These are phyloP conservation scores for Mycena filopes DNA, from an alignment of 768 basidiomycete genomes.

Conservation along the genomic window DNA sequence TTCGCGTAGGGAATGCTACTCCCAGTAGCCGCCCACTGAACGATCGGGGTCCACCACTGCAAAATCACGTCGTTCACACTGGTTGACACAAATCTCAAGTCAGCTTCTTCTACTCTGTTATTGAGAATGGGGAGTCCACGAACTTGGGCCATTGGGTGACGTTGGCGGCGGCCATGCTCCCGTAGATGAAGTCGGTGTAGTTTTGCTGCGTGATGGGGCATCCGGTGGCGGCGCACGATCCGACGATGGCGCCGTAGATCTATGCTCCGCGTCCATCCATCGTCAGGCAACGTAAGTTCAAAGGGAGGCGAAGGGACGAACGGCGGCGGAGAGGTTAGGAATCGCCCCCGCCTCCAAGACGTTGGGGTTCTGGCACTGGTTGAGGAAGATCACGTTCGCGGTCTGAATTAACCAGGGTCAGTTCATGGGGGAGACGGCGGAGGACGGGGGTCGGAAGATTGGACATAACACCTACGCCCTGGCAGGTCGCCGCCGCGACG, in stretches of 20 bases:
- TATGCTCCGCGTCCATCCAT: too few relatives aligned
- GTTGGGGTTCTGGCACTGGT: slow-evolving; percentile 28
- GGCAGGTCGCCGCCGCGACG: slow-evolving; percentile 22
- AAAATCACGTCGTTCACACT: slow-evolving; percentile 11
- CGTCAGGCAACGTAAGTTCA: neutral
- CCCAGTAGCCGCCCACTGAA: slow-evolving; percentile 27
- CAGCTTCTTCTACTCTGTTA: too few relatives aligned
- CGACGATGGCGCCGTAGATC: slow-evolving; percentile 33
- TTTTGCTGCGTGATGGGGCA: slow-evolving; percentile 38
- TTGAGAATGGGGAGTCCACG: neutral
- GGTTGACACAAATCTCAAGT: neutral
- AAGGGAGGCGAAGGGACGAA: neutral
- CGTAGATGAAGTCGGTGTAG: slow-evolving; percentile 37
- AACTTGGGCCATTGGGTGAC: slow-evolving; percentile 26
- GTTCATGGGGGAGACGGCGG: too few relatives aligned
- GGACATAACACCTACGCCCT: slow-evolving; percentile 7
- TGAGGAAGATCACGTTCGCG: slow-evolving; percentile 9
- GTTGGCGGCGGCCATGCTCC: slow-evolving; percentile 21
- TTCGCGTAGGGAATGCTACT: slow-evolving; percentile 30
- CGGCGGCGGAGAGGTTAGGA: slow-evolving; percentile 13
- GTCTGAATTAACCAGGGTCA: neutral
- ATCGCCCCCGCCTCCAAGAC: slow-evolving; percentile 7
- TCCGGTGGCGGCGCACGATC: slow-evolving; percentile 21
- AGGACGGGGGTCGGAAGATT: too few relatives aligned
- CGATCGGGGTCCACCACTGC: slow-evolving; percentile 18